These are phyloP conservation scores for Marasmius fiardii DNA, from an alignment of 1,284 basidiomycete genomes.

Conservation along the genomic window DNA sequence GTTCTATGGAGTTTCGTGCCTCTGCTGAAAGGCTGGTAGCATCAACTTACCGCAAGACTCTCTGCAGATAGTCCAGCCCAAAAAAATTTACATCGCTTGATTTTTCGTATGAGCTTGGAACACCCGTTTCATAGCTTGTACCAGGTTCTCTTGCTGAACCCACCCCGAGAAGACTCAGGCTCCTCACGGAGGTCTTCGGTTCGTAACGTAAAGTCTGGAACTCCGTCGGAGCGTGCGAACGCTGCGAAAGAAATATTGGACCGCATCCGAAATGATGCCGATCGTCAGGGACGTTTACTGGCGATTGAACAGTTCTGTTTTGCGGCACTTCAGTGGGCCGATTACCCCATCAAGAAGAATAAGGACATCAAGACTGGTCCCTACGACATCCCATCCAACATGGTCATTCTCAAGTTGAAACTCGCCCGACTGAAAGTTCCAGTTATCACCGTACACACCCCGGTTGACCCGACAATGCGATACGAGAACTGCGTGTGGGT, in stretches of 20 bases:
- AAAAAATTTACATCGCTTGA: conserved; percentile 57
- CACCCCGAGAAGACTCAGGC: conserved; percentile 25
- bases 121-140: conserved; percentile 96
- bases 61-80: conserved; percentile 54
- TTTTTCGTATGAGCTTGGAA: conserved; percentile 79
- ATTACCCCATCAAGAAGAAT: conserved; percentile 43
- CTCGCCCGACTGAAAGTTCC: conserved; percentile 53
- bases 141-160: conserved; percentile 77
- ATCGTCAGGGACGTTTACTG: conserved; percentile 38
- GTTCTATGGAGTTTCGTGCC: not conserved
- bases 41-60: conserved; percentile 89
- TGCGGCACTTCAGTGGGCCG: conserved; percentile 83
- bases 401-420: conserved; percentile 44
- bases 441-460: conserved; percentile 71
- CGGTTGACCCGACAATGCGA: conserved; percentile 67
- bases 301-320: conserved; percentile 68
- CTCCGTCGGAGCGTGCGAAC: conserved; percentile 53
- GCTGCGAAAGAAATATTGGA: conserved; percentile 75
- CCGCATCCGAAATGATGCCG: conserved; percentile 44
- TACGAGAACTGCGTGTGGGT: conserved; percentile 75
- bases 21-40: conserved; percentile 30
- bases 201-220: conserved; percentile 20
- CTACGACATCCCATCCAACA: conserved; percentile 35
- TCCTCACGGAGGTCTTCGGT: conserved; percentile 5
- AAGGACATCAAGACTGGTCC: conserved; percentile 25